Evolutionary conservation across 305 asterid species (phyloP), one percentile per base, ranked within the genome.

Genomic region (Fraxinus dipetala): DNA sequence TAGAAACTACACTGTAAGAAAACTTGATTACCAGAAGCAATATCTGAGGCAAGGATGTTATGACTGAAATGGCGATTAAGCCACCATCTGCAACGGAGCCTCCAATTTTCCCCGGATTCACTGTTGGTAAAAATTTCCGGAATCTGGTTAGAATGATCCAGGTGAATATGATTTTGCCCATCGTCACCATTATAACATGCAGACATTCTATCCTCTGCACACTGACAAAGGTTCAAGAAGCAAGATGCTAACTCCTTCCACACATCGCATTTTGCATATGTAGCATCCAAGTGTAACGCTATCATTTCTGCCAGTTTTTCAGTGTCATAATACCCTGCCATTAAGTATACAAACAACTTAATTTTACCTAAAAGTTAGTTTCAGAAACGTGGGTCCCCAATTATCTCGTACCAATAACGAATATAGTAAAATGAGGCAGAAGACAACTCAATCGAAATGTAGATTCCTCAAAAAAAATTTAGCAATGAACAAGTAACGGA

Each of bases 61-160:
- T 82, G 81, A 26, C 86, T 83, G 86, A 92, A 95, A 86, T 94
- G 95, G 79, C 94, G 97, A 32, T 81, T 87, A 84, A 85, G 84
- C 98, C 99, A 95, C 98, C 99, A 94, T 85, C 89, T 89, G 89
- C 90, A 90, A 43, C 98, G 97, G 6, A 93, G 84, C 87, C 87
- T 90, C 99, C 98, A 95, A 8, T 79, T 35, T 67, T 85, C 78
- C 83, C 85, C 84, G 72, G 95, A 85, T 76, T 83, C 90, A 36
- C 84, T 84, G 22, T 81, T 56, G 26, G 89, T 80, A 40, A 94
- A 91, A 67, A 90, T 75, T 59, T 86, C 92, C 0, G 98, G 99
- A 56, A 88, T 85, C 83, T 78, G 86, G 85, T 79, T 88, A 4
- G 78, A 61, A 31, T 54, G 35, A 40, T 81, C 89, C 79, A 83